These are phyloP conservation scores for Grammothele lineata DNA, from an alignment of 768 basidiomycete genomes.

Conservation along the genomic window DNA sequence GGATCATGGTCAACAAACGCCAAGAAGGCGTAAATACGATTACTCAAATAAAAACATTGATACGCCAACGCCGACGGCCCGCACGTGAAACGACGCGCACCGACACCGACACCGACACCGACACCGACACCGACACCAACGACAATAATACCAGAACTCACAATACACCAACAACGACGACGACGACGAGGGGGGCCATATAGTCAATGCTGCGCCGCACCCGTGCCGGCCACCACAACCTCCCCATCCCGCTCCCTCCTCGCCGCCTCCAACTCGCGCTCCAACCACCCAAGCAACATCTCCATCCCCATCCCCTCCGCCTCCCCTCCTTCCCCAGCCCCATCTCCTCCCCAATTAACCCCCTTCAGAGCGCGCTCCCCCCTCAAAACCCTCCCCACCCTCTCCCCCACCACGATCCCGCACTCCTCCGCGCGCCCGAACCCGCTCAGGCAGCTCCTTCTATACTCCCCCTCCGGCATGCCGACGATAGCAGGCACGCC, in stretches of 20 bases:
- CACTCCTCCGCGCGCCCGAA: slow-evolving; percentile 79
- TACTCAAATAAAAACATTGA: too few species aligned
- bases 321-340: slow-evolving; percentile 51
- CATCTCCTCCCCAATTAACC: slow-evolving; percentile 44
- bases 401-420: slow-evolving; percentile 52
- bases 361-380: slow-evolving; percentile 8
- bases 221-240: too few species aligned
- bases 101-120: too few species aligned
- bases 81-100: too few species aligned
- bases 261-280: slow-evolving; percentile 61
- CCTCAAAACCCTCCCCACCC: slow-evolving; percentile 49
- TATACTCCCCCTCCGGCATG: slow-evolving; percentile 58
- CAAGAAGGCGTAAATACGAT: too few species aligned
- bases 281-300: slow-evolving; percentile 35
- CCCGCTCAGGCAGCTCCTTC: slow-evolving; percentile 64
- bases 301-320: slow-evolving; percentile 7
- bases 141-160: too few species aligned
- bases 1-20: too few species aligned
- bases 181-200: too few species aligned
- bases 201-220: slow-evolving; percentile 35
- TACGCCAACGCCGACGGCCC: too few species aligned
- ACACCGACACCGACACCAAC: too few species aligned
- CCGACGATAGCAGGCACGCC: slow-evolving; percentile 54
- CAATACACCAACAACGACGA: too few species aligned
- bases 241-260: slow-evolving; percentile 51